Evolutionary conservation across 208 protist species (phyloP), one percentile per base, ranked within the genome.

Genomic region (Acanthamoeba castellanii): DNA sequence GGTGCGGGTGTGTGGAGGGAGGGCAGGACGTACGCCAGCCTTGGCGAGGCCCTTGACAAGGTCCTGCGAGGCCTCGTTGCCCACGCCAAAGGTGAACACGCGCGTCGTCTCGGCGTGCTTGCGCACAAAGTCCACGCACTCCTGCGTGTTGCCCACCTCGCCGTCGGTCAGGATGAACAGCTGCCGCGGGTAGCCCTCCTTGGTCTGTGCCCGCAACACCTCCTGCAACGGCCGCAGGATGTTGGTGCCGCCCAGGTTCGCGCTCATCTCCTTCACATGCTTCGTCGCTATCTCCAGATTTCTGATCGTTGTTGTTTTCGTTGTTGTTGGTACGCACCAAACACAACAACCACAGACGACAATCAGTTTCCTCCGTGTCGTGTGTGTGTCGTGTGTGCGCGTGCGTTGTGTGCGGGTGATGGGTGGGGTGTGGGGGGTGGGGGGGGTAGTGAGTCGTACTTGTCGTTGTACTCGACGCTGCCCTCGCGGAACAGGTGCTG

Each of bases 1-100:
- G n/a, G n/a, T n/a, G n/a, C n/a, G n/a, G n/a, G n/a, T n/a, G n/a
- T n/a, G n/a, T n/a, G n/a, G n/a, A n/a, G n/a, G n/a, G n/a, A n/a
- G n/a, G n/a, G n/a, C n/a, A n/a, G n/a, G n/a, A n/a, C 70, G 70
- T 78, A 78, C 70, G 74, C 74, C 74, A 25, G 74, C 37, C 42
- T 82, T 82, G 74, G 74, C 74, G 16, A 94, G 59, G 61, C 89
- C 89, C 37, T 82, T 81, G 5, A 94, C 89, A 66, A 94, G 89
- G 1, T 94, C 89, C 59, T 74, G 89, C 42, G 47, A 68, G 89
- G 89, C 89, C 2, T 94, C 89, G 89, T 82, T 94, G 50, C 89
- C 93, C 34, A 95, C 76, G 45, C 94, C 94, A 42, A 92, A 95
- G 0, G 94, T 95, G 94, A 95, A 95, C 32, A 95, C 94, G 34